phyloP scores from a whole-genome alignment of 1,284 basidiomycete genomes.

The Thelephora terrestris region DNA sequence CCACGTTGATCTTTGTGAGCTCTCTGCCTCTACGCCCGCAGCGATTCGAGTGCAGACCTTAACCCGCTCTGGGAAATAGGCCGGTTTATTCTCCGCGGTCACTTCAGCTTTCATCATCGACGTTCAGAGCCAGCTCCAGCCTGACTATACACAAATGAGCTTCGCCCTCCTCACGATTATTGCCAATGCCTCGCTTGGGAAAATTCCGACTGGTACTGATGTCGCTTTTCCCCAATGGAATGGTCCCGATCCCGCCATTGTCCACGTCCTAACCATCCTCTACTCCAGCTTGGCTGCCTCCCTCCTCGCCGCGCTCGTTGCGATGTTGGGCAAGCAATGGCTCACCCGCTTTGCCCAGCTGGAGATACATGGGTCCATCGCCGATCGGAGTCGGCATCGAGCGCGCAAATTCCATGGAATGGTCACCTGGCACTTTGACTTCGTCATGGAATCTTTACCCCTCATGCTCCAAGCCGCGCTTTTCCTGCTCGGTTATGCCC shows the following conservation, averaged over 20 bases:
- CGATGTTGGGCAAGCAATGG: slow-evolving; percentile 3
- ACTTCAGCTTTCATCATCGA: slow-evolving; percentile 9
- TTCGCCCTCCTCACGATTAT: slow-evolving; percentile 1
- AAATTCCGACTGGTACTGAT: background rate
- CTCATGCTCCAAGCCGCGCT: slow-evolving; percentile 1
- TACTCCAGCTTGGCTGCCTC: too few relatives aligned
- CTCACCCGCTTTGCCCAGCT: slow-evolving; percentile 1
- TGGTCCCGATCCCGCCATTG: background rate
- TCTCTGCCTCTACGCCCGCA: background rate
- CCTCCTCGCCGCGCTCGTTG: slow-evolving; percentile 1
- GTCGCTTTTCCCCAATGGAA: background rate
- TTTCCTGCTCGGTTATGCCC: slow-evolving; percentile 2
- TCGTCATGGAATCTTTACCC: slow-evolving; percentile 1
- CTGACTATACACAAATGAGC: slow-evolving; percentile 1
- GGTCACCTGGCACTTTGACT: slow-evolving; percentile 1
- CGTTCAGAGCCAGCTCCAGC: slow-evolving; percentile 5
- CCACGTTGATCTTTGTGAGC: slow-evolving; percentile 6
- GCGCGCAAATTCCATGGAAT: background rate
- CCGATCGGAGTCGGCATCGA: background rate
- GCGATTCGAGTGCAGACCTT: too few relatives aligned
- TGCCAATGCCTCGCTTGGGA: background rate
- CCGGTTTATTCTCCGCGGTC: too few relatives aligned
- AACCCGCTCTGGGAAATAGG: too few relatives aligned
- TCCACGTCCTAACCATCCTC: background rate
- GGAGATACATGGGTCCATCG: background rate